Percentiles rank a stretch among this genome's conserved stretches.
phyloP scores from a whole-genome alignment of 139 green algal species.

The Auxenochlorella pyrenoidosa region DNA sequence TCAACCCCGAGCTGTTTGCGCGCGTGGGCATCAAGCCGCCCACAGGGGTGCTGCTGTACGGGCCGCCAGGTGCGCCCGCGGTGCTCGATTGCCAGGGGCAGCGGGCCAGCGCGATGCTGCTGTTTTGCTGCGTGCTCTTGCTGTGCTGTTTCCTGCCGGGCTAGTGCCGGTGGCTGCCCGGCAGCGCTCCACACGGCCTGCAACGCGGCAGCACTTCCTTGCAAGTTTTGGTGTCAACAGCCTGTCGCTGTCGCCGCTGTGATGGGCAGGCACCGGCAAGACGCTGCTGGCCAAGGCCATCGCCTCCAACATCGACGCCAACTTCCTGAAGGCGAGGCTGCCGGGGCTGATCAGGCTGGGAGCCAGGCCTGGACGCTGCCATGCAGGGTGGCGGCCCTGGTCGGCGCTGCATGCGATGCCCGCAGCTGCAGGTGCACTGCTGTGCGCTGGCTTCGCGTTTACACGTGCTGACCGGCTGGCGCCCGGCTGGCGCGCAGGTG shows the following conservation, averaged over 20 bases:
- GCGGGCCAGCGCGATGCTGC: neutral
- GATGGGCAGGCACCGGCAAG: constrained; percentile 78
- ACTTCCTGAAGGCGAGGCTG: constrained; percentile 85
- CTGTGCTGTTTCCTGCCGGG: neutral
- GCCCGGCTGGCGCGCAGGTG: constrained; percentile 62
- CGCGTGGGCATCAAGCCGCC: constrained; percentile 98
- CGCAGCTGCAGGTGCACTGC: too few relatives aligned
- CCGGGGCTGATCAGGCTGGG: neutral
- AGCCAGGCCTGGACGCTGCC: too few relatives aligned
- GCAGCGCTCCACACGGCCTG: too few relatives aligned
- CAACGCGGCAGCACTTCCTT: too few relatives aligned
- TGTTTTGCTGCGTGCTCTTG: neutral
- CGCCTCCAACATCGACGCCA: constrained; percentile 94
- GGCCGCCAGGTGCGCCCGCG: constrained; percentile 77
- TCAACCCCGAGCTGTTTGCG: constrained; percentile 99
- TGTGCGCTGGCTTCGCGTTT: neutral
- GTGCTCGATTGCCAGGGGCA: neutral
- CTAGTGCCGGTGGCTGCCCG: too few relatives aligned
- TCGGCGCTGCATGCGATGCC: neutral
- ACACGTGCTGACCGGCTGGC: neutral
- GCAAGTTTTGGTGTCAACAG: neutral
- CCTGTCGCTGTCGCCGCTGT: neutral
- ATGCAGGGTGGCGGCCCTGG: too few relatives aligned
- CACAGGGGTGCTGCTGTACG: constrained; percentile 93
- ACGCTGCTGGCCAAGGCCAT: constrained; percentile 97